Evolutionary conservation across 2,329 filamentous ascomycete species (phyloP).

Genomic region (Penicillium sclerotigenum): DNA sequence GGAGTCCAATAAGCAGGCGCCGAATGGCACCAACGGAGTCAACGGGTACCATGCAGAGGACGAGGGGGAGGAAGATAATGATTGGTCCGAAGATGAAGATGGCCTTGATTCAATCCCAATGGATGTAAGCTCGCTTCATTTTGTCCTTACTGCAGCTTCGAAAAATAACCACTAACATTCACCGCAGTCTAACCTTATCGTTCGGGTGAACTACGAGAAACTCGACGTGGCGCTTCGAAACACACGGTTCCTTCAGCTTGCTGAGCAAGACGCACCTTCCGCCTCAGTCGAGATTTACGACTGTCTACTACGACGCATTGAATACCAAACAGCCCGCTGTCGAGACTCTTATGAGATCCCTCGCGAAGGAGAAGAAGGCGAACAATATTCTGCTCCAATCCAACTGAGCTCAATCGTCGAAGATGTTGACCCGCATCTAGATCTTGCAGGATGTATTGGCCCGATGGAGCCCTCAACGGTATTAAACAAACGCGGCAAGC

Average conservation of each 20-base stretch:
- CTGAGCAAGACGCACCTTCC: constrained; percentile 65
- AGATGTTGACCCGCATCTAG: constrained; percentile 38
- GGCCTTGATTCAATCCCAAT: constrained; percentile 35
- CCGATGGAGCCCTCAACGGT: constrained; percentile 29
- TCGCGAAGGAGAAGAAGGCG: constrained; percentile 42
- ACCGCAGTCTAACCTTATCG: constrained; percentile 63
- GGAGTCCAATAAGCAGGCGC: constrained; percentile 17
- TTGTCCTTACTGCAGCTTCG: constrained; percentile 6
- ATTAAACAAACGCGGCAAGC: constrained; percentile 32
- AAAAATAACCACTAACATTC: constrained; percentile 12
- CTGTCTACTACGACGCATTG: constrained; percentile 67
- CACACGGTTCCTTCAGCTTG: constrained; percentile 69
- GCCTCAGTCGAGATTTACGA: constrained; percentile 76
- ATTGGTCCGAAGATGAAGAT: constrained; percentile 38
- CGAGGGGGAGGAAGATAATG: constrained; percentile 33
- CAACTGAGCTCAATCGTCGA: constrained; percentile 34
- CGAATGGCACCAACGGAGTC: constrained; percentile 23
- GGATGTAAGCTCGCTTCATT: constrained; percentile 32
- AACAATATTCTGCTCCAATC: constrained; percentile 38
- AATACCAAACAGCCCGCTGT: constrained; percentile 66
- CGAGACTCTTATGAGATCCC: constrained; percentile 45
- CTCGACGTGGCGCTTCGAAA: constrained; percentile 80
- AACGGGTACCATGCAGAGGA: constrained; percentile 29
- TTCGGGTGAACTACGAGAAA: constrained; percentile 82
- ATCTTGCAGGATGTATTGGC: constrained; percentile 37